These are phyloP conservation scores for Aspergillus amoenus DNA, from an alignment of 2,329 filamentous ascomycete genomes.

Conservation along the genomic window DNA sequence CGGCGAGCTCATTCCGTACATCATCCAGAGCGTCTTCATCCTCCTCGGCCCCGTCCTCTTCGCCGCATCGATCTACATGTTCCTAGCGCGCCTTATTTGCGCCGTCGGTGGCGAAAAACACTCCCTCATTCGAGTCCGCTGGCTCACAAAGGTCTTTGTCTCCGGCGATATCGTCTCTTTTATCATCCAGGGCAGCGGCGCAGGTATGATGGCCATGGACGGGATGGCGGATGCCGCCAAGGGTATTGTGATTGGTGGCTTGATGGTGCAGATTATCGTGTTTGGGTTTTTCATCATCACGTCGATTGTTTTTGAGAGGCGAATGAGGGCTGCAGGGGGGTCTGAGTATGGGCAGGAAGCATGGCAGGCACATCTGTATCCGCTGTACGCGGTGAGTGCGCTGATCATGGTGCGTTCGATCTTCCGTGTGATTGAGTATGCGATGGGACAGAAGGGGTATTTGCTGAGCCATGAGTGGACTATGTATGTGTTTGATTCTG, in stretches of 20 bases:
- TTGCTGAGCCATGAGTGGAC: constrained; percentile 43
- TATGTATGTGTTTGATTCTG: constrained; percentile 47
- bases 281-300: constrained; percentile 28
- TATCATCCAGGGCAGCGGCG: constrained; percentile 40
- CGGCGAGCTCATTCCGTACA: constrained; percentile 29
- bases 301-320: constrained; percentile 21
- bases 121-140: constrained; percentile 44
- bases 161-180: constrained; percentile 50
- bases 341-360: background rate
- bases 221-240: constrained; percentile 7
- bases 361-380: constrained; percentile 13
- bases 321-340: constrained; percentile 13
- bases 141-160: constrained; percentile 52
- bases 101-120: constrained; percentile 42
- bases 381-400: constrained; percentile 22
- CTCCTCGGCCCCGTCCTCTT: constrained; percentile 51
- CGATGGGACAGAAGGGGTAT: constrained; percentile 43
- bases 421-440: constrained; percentile 52
- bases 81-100: constrained; percentile 47
- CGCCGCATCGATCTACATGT: constrained; percentile 53
- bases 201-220: constrained; percentile 21
- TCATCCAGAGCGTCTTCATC: constrained; percentile 47
- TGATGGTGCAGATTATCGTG: constrained; percentile 27
- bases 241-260: constrained; percentile 21
- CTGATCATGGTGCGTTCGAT: constrained; percentile 47